Percentiles rank a stretch among this genome's conserved stretches.
Conservation (phyloP, 257 asterid genomes). For the Asclepias syriaca region DNA sequence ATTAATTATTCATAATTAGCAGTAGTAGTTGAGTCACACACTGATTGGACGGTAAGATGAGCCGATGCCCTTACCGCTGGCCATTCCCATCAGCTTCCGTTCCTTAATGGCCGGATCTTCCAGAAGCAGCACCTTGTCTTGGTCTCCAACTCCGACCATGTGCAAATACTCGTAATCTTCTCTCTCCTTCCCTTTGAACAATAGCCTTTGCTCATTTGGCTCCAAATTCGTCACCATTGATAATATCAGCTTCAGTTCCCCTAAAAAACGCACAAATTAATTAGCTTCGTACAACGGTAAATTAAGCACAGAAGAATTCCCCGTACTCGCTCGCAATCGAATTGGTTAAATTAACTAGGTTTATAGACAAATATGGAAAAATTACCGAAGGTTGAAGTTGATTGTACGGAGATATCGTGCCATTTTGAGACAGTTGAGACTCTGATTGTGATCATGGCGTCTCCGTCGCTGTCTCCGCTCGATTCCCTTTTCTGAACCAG, state of each 20-base stretch:
- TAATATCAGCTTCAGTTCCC: conserved; percentile 55
- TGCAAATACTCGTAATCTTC: conserved; percentile 66
- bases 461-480: conserved; percentile 24
- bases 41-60: conserved; percentile 49
- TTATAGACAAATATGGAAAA: background rate
- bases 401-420: conserved; percentile 46
- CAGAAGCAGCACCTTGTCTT: conserved; percentile 65
- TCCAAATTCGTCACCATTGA: conserved; percentile 62
- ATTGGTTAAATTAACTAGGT: no score
- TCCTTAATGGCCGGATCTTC: conserved; percentile 79
- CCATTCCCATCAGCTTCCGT: conserved; percentile 22
- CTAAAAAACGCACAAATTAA: conserved; percentile 21
- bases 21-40: conserved; percentile 26
- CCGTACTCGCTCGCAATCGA: no score
- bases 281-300: background rate
- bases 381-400: conserved; percentile 85
- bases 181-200: conserved; percentile 82
- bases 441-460: conserved; percentile 42
- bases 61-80: conserved; percentile 26
- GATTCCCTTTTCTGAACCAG: conserved; percentile 67
- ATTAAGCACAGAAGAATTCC: no score
- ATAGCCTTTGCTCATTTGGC: conserved; percentile 57
- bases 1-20: background rate
- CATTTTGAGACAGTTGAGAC: conserved; percentile 57
- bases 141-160: conserved; percentile 79